Evolutionary conservation across 78 protist species (phyloP).

Genomic region (Andalucia godoyi): DNA sequence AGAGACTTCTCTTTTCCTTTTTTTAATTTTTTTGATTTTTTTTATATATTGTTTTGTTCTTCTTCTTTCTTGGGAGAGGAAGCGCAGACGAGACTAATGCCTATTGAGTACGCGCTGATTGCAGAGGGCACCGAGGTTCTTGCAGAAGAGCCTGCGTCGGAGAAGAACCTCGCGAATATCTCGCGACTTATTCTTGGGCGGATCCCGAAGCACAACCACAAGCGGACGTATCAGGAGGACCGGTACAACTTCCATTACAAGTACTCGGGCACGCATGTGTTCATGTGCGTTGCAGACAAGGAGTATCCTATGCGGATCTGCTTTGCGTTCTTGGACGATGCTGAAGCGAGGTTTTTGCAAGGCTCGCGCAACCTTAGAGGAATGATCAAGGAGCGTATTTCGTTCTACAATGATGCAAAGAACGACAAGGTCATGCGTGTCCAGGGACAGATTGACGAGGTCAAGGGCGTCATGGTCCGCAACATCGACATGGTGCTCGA

Average conservation of each 20-base stretch:
- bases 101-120: not conserved
- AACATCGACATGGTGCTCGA: constrained; percentile 63
- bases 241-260: constrained; percentile 72
- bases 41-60: too few relatives aligned
- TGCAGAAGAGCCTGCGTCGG: not conserved
- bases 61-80: not conserved
- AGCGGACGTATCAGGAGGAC: constrained; percentile 75
- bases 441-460: constrained; percentile 8
- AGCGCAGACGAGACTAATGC: not conserved
- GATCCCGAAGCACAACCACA: constrained; percentile 42
- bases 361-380: not conserved
- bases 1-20: too few relatives aligned
- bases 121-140: not conserved
- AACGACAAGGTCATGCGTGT: constrained; percentile 5
- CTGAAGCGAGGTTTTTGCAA: not conserved
- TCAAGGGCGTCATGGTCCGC: not conserved
- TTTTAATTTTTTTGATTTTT: too few relatives aligned
- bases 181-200: constrained; percentile 56
- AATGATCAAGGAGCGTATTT: not conserved
- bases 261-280: constrained; percentile 39
- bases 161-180: constrained; percentile 28
- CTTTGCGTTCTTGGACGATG: not conserved
- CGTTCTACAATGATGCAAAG: not conserved
- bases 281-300: constrained; percentile 81
- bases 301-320: constrained; percentile 26